Conservation (phyloP, 805 yeast genomes). For the Wickerhamomyces sydowiorum region DNA sequence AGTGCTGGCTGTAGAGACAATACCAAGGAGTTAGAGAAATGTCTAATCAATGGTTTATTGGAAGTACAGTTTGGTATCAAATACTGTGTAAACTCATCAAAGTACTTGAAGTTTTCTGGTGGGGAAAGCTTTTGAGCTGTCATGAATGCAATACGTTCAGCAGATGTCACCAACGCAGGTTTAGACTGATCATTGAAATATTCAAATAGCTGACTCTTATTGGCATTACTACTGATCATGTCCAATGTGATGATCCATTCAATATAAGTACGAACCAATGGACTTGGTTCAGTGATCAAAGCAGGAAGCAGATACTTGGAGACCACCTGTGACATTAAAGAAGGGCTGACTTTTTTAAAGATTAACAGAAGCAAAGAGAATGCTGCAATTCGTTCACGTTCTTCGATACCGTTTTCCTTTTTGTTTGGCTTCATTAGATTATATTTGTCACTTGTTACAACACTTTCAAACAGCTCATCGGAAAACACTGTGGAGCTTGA, state of each 20-base stretch:
- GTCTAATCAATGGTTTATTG: constrained; percentile 77
- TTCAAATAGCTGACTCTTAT: constrained; percentile 21
- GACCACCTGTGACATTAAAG: constrained; percentile 21
- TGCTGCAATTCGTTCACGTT: constrained; percentile 52
- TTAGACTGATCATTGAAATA: constrained; percentile 29
- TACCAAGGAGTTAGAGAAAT: constrained; percentile 73
- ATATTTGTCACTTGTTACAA: constrained; percentile 28
- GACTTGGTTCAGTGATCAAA: constrained; percentile 66
- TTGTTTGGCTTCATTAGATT: constrained; percentile 44
- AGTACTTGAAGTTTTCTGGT: constrained; percentile 21
- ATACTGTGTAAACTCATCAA: constrained; percentile 39
- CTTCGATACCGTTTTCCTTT: constrained; percentile 66
- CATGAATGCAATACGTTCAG: constrained; percentile 57
- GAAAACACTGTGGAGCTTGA: constrained; percentile 22
- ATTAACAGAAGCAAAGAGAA: constrained; percentile 48
- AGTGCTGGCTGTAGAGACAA: constrained; percentile 48
- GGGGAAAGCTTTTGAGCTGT: constrained; percentile 37
- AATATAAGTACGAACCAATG: constrained; percentile 63
- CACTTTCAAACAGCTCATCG: constrained; percentile 15
- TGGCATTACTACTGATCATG: constrained; percentile 22
- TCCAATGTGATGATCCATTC: constrained; percentile 70
- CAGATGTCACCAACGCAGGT: constrained; percentile 47
- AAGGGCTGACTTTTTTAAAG: constrained; percentile 27
- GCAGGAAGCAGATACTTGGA: constrained; percentile 24
- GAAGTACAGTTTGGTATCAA: constrained; percentile 73